A percentile compares a stretch with the other conserved stretches of the same genome.
Conservation (phyloP, 805 yeast genomes). For the Candida lessepsii region DNA sequence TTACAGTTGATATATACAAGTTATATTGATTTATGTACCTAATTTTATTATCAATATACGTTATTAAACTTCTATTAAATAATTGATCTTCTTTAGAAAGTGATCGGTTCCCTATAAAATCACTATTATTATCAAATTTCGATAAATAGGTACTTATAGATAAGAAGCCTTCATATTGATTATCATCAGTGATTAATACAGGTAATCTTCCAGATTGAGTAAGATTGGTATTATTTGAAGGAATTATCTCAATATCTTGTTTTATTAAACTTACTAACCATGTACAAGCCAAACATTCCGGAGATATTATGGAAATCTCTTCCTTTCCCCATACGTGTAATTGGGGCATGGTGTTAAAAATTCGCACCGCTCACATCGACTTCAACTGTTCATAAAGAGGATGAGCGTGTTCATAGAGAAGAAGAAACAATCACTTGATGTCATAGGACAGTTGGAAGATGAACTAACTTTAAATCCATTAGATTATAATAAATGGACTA, state of each 20-base stretch:
- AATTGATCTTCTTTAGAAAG: constrained; percentile 28
- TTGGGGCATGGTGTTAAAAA: constrained; percentile 20
- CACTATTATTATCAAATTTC: constrained; percentile 1
- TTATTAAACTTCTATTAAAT: constrained; percentile 44
- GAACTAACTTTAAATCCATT: constrained; percentile 50
- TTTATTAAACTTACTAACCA: constrained; percentile 38
- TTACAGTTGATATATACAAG: constrained; percentile 42
- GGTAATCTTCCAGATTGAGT: constrained; percentile 55
- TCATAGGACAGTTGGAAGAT: constrained; percentile 59
- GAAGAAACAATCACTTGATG: constrained; percentile 40
- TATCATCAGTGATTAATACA: constrained; percentile 26
- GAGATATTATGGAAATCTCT: constrained; percentile 45
- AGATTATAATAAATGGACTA: constrained; percentile 56
- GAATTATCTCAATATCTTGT: constrained; percentile 33
- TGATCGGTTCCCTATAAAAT: neutral
- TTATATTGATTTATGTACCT: constrained; percentile 54
- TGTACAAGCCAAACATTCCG: constrained; percentile 49
- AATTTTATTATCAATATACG: constrained; percentile 41
- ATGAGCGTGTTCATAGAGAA: constrained; percentile 10
- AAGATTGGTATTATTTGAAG: constrained; percentile 58
- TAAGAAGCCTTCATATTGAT: constrained; percentile 19
- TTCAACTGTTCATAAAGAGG: neutral
- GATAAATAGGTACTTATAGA: constrained; percentile 14
- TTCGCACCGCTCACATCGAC: neutral
- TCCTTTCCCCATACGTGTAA: constrained; percentile 57